phyloP scores from a whole-genome alignment of 1,139 yeast genomes.

The Zygoascus sp. region DNA sequence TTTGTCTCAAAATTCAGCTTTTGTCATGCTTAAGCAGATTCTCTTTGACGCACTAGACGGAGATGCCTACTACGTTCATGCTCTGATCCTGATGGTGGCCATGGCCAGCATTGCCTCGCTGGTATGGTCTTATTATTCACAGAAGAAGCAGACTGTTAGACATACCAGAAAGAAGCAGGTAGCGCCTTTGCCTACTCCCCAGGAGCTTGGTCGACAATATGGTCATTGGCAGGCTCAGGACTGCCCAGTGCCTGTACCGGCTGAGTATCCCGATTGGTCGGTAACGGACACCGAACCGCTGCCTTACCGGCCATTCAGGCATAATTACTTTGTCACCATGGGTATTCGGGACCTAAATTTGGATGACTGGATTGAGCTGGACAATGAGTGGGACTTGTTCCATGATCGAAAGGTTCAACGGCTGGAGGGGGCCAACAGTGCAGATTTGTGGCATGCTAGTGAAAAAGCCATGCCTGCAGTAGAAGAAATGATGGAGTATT shows the following conservation, averaged over 20 bases:
- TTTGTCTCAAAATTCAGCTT: too few species aligned
- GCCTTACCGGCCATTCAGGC: slow-evolving; percentile 8
- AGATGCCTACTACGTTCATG: too few species aligned
- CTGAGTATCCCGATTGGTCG: slow-evolving; percentile 48
- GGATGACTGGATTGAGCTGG: slow-evolving; percentile 45
- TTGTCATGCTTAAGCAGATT: too few species aligned
- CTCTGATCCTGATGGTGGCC: too few species aligned
- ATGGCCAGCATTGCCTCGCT: too few species aligned
- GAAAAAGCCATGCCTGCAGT: slow-evolving; percentile 54
- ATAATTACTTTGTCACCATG: slow-evolving; percentile 8
- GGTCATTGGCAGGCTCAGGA: slow-evolving; percentile 52
- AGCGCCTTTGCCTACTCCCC: not conserved
- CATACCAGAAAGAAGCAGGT: not conserved
- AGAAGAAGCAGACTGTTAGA: not conserved
- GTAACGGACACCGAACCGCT: slow-evolving; percentile 46
- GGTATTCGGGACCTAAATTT: slow-evolving; percentile 6
- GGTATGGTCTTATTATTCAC: too few species aligned
- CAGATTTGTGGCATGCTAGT: slow-evolving; percentile 48
- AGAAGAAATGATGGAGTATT: slow-evolving; percentile 51
- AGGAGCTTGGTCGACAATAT: slow-evolving; percentile 30
- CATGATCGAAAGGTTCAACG: slow-evolving; percentile 51
- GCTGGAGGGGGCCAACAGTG: slow-evolving; percentile 41
- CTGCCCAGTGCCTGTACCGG: slow-evolving; percentile 48
- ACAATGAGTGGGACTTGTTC: slow-evolving; percentile 55
- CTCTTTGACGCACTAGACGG: too few species aligned